These are phyloP conservation scores for Stemphylium lycopersici DNA, from an alignment of 2,329 filamentous ascomycete species.

Conservation along the genomic window DNA sequence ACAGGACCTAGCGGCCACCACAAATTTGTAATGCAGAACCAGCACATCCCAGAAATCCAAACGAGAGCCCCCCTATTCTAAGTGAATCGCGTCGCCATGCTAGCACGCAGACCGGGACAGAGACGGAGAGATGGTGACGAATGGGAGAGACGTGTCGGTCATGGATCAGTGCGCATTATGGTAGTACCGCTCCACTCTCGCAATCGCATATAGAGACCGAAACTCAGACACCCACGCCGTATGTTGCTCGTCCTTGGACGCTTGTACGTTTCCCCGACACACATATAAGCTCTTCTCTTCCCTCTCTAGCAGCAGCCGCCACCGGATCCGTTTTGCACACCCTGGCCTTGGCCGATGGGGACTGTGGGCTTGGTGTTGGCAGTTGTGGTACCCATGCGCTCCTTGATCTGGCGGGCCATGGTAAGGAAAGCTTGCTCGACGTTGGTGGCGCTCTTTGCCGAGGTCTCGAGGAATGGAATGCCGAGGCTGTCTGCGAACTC, in stretches of 20 bases:
- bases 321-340: constrained; percentile 84
- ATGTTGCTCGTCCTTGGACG: constrained; percentile 25
- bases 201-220: constrained; percentile 29
- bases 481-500: constrained; percentile 98
- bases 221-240: constrained; percentile 39
- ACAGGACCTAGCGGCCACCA: constrained; percentile 34
- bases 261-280: constrained; percentile 19
- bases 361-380: constrained; percentile 99
- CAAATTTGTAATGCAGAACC: constrained; percentile 34
- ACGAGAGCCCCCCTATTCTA: constrained; percentile 38
- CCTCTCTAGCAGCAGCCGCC: constrained; percentile 84
- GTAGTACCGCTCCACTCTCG: constrained; percentile 27
- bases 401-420: constrained; percentile 99
- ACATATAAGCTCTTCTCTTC: constrained; percentile 8
- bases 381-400: constrained; percentile 96
- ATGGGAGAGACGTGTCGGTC: constrained; percentile 23
- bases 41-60: constrained; percentile 39
- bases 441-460: constrained; percentile 99
- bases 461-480: constrained; percentile 99
- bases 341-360: constrained; percentile 92
- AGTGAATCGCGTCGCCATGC: constrained; percentile 33
- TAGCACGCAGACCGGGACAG: constrained; percentile 24
- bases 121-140: constrained; percentile 29
- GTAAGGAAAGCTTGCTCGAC: constrained; percentile 99
- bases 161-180: constrained; percentile 39